A percentile compares a stretch with the other conserved stretches of the same genome.
phyloP scores from a whole-genome alignment of 2,329 filamentous ascomycete genomes.

The Biscogniauxia marginata region DNA sequence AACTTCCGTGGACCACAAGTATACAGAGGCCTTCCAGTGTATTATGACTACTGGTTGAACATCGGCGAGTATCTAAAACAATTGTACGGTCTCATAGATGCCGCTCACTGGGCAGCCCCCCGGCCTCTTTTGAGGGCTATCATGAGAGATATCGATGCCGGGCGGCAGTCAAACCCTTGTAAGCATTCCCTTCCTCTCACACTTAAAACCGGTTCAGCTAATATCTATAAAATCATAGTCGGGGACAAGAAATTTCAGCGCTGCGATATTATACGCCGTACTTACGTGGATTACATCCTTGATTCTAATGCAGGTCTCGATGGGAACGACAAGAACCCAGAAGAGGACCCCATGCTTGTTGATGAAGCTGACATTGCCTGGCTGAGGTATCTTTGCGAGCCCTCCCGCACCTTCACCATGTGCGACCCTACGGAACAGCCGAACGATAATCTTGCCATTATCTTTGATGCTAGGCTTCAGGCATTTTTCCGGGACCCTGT shows the following conservation, averaged over 20 bases:
- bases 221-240: background rate
- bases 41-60: constrained; percentile 31
- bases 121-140: constrained; percentile 26
- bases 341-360: constrained; percentile 15
- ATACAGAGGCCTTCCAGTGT: constrained; percentile 25
- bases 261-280: constrained; percentile 22
- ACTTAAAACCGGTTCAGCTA: background rate
- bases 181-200: background rate
- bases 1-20: constrained; percentile 33
- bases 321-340: constrained; percentile 6
- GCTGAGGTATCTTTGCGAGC: constrained; percentile 27
- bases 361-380: constrained; percentile 28
- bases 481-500: constrained; percentile 20
- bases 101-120: constrained; percentile 21
- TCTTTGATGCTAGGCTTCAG: constrained; percentile 32
- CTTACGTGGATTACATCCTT: constrained; percentile 2
- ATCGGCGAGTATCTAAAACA: constrained; percentile 30
- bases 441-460: constrained; percentile 23
- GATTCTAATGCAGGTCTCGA: background rate
- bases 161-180: background rate
- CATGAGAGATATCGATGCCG: constrained; percentile 28
- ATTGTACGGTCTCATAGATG: constrained; percentile 13
- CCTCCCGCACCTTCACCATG: constrained; percentile 29
- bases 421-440: constrained; percentile 26
- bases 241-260: constrained; percentile 9